A percentile compares a stretch with the other conserved stretches of the same genome.
These are phyloP conservation scores for Malassezia furfur DNA, from an alignment of 1,284 basidiomycete species.

Conservation along the genomic window DNA sequence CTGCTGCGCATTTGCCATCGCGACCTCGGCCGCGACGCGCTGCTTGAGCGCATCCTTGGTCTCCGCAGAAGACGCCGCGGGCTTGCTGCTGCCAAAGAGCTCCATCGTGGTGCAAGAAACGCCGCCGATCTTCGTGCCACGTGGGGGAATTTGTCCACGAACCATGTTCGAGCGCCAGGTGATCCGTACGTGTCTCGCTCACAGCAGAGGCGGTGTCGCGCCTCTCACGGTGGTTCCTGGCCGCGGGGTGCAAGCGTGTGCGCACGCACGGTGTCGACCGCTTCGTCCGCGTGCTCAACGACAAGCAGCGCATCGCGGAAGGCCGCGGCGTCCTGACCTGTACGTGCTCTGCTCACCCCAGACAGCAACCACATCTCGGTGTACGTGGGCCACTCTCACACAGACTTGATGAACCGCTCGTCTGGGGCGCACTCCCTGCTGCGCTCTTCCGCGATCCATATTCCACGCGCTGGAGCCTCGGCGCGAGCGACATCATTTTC, in stretches of 20 bases:
- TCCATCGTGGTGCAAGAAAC: slow-evolving; percentile 22
- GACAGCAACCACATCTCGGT: slow-evolving; percentile 44
- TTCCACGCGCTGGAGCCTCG: slow-evolving; percentile 71
- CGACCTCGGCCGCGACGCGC: slow-evolving; percentile 32
- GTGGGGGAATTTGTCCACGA: not conserved
- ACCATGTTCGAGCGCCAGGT: not conserved
- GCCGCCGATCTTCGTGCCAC: slow-evolving; percentile 1
- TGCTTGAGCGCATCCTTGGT: slow-evolving; percentile 43
- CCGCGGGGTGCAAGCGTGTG: slow-evolving; percentile 29
- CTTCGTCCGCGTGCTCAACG: slow-evolving; percentile 27
- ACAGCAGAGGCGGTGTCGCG: slow-evolving; percentile 23
- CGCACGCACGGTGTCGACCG: slow-evolving; percentile 30
- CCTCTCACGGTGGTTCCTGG: slow-evolving; percentile 26
- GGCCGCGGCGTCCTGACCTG: slow-evolving; percentile 35
- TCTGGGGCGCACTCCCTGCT: slow-evolving; percentile 34
- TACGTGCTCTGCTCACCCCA: slow-evolving; percentile 10
- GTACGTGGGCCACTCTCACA: slow-evolving; percentile 2
- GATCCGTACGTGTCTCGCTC: slow-evolving; percentile 1
- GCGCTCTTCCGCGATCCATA: slow-evolving; percentile 23
- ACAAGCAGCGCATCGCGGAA: slow-evolving; percentile 18
- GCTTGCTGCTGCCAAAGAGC: slow-evolving; percentile 21
- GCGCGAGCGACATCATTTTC: slow-evolving; percentile 90
- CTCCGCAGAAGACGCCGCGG: slow-evolving; percentile 25
- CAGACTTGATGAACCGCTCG: slow-evolving; percentile 36
- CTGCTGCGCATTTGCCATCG: slow-evolving; percentile 43